Evolutionary conservation across 108 stramenopile genomes (phyloP), one percentile per base, ranked within the genome.

Genomic region (Fistulifera pelliculosa): DNA sequence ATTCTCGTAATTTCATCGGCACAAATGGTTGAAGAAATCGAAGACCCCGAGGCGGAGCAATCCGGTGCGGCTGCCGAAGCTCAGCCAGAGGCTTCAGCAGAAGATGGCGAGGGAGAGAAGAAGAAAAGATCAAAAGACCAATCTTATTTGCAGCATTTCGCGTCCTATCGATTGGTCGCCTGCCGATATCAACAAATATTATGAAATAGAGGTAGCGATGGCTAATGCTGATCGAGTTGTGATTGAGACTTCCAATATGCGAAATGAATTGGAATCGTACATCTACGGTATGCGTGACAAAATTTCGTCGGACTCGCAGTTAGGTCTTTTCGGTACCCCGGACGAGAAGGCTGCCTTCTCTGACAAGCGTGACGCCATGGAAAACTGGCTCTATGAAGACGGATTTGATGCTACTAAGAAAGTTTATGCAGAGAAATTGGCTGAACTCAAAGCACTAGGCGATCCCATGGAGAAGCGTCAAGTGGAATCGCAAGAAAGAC

Each of bases 361-460:
- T 17, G 57, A 62, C 19, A 54, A 67, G 41, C 72, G 97, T 17
- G 79, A 87, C 35, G 83, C 60, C 1, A 76, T 74, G 28, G 99
- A 99, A 59, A 94, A 96, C 64, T 99, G 99, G 99, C 61, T 99
- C 44, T 99, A 97, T 68, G 89, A 91, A 64, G 96, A 96, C 68
- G 99, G 99, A 52, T 98, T 93, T 62, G 97, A 99, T 64, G 93
- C 92, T 16, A 79, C 80, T 44, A 98, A 97, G 74, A 83, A 83
- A 12, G 85, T 87, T 0, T 97, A 96, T 67, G 70, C 80, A 17
- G 71, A 62, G 17, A 93, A 98, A 76, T 66, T 99, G 35, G 71
- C 45, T 13, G 94, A 93, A 27, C 76, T 99, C 40, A 89, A 82
- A 52, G 66, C 66, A 31, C 38, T 90, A 26, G 97, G 97, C 18